Conservation (phyloP, 1,284 basidiomycete genomes). For the Cerrena zonata region DNA sequence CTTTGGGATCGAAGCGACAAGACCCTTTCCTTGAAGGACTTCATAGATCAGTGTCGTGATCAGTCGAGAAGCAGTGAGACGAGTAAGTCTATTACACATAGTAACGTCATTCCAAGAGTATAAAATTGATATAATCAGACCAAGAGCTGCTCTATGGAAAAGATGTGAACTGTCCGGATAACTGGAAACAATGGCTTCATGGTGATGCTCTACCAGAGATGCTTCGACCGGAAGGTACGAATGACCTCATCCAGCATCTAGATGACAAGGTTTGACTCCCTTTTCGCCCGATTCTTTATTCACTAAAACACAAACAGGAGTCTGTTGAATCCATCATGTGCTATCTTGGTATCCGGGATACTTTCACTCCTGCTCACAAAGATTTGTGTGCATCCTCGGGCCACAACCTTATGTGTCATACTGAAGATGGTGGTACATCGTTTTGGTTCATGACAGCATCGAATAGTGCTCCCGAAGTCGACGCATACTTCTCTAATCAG, state of each 20-base stretch:
- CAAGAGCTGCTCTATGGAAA: conserved; percentile 54
- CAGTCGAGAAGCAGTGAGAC: conserved; percentile 10
- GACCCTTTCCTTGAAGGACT: conserved; percentile 38
- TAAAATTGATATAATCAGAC: not conserved
- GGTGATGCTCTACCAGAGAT: conserved; percentile 41
- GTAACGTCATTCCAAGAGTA: too few relatives aligned
- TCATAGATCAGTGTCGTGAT: conserved; percentile 37
- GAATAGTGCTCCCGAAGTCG: conserved; percentile 43
- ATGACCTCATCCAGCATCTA: conserved; percentile 54
- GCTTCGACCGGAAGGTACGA: conserved; percentile 42
- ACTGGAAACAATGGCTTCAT: conserved; percentile 58
- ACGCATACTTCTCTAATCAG: conserved; percentile 49
- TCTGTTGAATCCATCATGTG: conserved; percentile 72
- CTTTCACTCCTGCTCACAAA: conserved; percentile 72
- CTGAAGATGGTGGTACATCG: conserved; percentile 61
- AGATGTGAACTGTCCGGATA: conserved; percentile 58
- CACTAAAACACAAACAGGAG: conserved; percentile 31
- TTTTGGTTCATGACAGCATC: conserved; percentile 79
- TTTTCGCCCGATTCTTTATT: not conserved
- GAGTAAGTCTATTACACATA: too few relatives aligned
- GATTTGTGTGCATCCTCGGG: conserved; percentile 75
- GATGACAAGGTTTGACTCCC: conserved; percentile 36
- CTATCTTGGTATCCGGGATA: conserved; percentile 70
- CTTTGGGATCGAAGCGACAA: conserved; percentile 45
- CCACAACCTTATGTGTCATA: conserved; percentile 75